Conservation (phyloP, 2,329 filamentous ascomycete genomes). For the Nothomitra cinnamomea region DNA sequence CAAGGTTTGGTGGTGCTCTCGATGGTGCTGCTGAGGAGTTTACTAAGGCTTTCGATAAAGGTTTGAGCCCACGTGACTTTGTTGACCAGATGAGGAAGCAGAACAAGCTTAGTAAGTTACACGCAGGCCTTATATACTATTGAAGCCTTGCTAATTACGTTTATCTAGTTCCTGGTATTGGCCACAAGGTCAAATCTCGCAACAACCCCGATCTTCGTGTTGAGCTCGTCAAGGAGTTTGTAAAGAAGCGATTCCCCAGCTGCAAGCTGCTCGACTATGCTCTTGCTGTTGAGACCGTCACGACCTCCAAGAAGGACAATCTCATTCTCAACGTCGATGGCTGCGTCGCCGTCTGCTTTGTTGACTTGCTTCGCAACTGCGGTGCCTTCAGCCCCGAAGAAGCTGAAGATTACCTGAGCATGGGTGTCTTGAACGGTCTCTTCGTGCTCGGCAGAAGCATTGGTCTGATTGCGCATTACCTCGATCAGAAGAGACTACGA, state of each 20-base stretch:
- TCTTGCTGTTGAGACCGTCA: constrained; percentile 92
- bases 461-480: constrained; percentile 97
- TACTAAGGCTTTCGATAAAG: constrained; percentile 95
- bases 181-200: constrained; percentile 97
- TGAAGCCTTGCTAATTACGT: neutral
- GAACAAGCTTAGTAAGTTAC: constrained; percentile 82
- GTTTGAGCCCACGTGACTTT: constrained; percentile 93
- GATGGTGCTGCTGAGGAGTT: constrained; percentile 98
- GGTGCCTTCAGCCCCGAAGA: constrained; percentile 93
- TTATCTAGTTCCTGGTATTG: constrained; percentile 72
- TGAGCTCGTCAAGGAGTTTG: constrained; percentile 98
- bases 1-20: constrained; percentile 93
- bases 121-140: neutral
- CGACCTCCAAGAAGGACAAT: constrained; percentile 99
- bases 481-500: constrained; percentile 98
- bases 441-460: constrained; percentile 96
- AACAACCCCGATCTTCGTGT: constrained; percentile 99
- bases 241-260: constrained; percentile 90
- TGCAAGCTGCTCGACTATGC: constrained; percentile 99
- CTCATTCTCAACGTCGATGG: constrained; percentile 98
- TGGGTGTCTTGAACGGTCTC: constrained; percentile 98
- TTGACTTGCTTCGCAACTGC: constrained; percentile 93
- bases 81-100: constrained; percentile 98
- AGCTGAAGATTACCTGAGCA: constrained; percentile 95
- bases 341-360: constrained; percentile 96